Base-by-base conservation (phyloP, 805 yeast genomes). In the Teunomyces funiuensis region DNA sequence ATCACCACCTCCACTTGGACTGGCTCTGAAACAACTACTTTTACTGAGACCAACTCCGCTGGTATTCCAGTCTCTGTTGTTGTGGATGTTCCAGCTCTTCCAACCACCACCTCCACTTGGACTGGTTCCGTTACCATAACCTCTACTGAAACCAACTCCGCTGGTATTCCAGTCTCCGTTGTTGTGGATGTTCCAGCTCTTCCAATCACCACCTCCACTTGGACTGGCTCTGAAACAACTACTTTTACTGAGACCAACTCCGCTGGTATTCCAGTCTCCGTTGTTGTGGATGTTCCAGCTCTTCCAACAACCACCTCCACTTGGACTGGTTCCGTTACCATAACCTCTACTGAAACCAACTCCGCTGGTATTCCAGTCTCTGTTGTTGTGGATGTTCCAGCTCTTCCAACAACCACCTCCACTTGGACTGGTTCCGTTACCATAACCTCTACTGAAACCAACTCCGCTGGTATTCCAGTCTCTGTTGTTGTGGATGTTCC, bases 1-100 rank as follows among this genome's bases (percentile, higher is more conserved):
- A 47, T 39, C 26, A 41, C 43, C 2, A 28, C 42, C n/a, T 6
- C 28, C 1, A 40, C 40, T 5, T 46, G 49, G 49, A 42, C 46
- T 26, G 49, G 48, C 10, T 16, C 33, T n/a, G 2, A 8, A 4
- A 18, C 27, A 10, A 20, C 23, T 2, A 43, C 46, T 2, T 22
- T 40, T 3, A 37, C 48, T 7, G 23, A 23, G 5, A 33, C 42
- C 2, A 7, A 7, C 11, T 9, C 36, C 8, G 38, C 18, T 29
- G 43, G 33, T 5, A 11, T 22, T 3, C 28, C 40, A 13, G 33
- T 11, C 13, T 13, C 40, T 10, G 47, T 42, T 1, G 25, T 46
- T 5, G 14, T 40, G 6, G 33, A 33, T 15, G 33, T 25, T 10
- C 43, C 43, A 25, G 13, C 40, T 28, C 13, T 37, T 2, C 33